phyloP scores from a whole-genome alignment of 1,284 basidiomycete genomes.

The Crepidotus sp. region DNA sequence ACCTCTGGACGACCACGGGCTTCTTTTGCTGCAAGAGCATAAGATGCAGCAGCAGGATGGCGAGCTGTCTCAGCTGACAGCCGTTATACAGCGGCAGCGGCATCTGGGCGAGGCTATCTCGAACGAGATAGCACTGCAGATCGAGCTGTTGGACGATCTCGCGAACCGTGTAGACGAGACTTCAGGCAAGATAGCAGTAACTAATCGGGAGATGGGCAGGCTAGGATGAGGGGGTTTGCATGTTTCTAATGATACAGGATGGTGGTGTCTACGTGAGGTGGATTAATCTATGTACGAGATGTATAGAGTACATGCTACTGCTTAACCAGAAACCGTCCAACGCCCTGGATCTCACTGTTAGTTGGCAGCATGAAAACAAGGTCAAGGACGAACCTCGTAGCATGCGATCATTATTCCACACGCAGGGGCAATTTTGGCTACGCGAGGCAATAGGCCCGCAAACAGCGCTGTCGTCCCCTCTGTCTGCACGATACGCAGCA shows the following conservation, averaged over 20 bases:
- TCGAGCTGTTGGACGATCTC: conserved; percentile 78
- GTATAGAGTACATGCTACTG: conserved; percentile 19
- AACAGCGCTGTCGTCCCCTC: conserved; percentile 81
- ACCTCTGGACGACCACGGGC: conserved; percentile 74
- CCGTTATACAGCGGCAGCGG: conserved; percentile 79
- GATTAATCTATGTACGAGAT: conserved; percentile 14
- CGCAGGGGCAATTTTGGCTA: conserved; percentile 96
- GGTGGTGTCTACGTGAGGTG: conserved; percentile 11
- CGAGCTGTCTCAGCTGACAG: conserved; percentile 70
- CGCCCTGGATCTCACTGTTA: conserved; percentile 34
- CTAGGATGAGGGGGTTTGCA: conserved; percentile 36
- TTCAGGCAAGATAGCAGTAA: conserved; percentile 66
- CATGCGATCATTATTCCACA: conserved; percentile 97
- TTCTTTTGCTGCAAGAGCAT: conserved; percentile 72
- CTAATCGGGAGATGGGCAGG: conserved; percentile 76
- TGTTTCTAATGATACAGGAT: conserved; percentile 10
- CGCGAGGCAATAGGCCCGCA: conserved; percentile 79
- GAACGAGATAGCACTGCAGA: conserved; percentile 78
- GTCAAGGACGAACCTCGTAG: conserved; percentile 60
- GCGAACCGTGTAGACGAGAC: conserved; percentile 66
- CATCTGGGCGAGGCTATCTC: conserved; percentile 84
- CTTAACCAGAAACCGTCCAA: conserved; percentile 41
- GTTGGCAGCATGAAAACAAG: neutral
- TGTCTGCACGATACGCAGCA: conserved; percentile 61
- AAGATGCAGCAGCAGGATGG: conserved; percentile 81